Conservation (phyloP, 176 grass and related monocot species). For the Juncus effusus region DNA sequence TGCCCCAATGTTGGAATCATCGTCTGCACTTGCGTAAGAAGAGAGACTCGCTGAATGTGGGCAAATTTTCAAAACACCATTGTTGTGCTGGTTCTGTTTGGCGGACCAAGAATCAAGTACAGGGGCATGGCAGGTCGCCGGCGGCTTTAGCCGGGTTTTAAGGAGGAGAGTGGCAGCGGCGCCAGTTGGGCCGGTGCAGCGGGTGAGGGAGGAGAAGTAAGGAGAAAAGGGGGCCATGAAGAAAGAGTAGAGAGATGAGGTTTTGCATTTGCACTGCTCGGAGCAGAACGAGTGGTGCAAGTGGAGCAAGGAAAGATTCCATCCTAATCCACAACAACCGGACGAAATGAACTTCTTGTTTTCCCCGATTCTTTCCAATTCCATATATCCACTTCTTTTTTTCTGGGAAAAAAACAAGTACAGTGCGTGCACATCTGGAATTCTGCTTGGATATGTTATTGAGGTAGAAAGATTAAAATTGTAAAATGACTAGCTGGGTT, state of each 20-base stretch:
- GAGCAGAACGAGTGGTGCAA: slow-evolving; percentile 52
- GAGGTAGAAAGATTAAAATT: too few relatives aligned
- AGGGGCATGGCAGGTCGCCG: slow-evolving; percentile 19
- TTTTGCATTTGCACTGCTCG: slow-evolving; percentile 34
- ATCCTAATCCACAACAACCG: slow-evolving; percentile 58
- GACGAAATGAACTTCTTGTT: slow-evolving; percentile 12
- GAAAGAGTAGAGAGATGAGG: slow-evolving; percentile 24
- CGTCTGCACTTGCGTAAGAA: slow-evolving; percentile 52
- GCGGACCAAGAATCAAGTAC: slow-evolving; percentile 13
- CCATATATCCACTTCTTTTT: slow-evolving; percentile 14
- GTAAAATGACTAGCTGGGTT: too few relatives aligned
- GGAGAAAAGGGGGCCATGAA: slow-evolving; percentile 71
- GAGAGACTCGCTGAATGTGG: slow-evolving; percentile 49
- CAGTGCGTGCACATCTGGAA: too few relatives aligned
- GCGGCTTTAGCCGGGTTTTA: slow-evolving; percentile 38
- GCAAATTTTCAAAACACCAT: slow-evolving; percentile 5
- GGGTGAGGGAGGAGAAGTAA: slow-evolving; percentile 46
- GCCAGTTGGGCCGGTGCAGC: slow-evolving; percentile 42
- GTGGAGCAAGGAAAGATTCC: slow-evolving; percentile 48
- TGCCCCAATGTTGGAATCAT: slow-evolving; percentile 27
- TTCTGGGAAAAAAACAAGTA: too few relatives aligned
- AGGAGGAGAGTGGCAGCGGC: slow-evolving; percentile 44
- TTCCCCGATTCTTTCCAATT: slow-evolving; percentile 26
- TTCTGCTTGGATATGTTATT: too few relatives aligned
- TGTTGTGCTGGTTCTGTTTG: slow-evolving; percentile 1